Evolutionary conservation across 2,329 filamentous ascomycete genomes (phyloP).

Genomic region (Alternaria infectoria): DNA sequence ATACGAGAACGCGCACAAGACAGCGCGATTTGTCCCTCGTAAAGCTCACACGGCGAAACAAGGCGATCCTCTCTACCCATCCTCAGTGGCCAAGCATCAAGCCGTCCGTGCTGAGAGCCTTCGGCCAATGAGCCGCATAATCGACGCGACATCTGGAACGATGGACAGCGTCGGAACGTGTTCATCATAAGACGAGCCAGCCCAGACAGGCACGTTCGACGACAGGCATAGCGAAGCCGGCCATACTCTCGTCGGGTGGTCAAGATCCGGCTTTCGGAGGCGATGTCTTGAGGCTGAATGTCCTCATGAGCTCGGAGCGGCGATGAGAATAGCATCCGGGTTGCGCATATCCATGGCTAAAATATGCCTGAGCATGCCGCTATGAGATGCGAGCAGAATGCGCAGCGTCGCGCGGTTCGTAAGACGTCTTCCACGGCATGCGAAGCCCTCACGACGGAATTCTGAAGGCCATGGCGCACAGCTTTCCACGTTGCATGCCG

Average conservation of each 20-base stretch:
- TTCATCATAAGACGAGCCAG: background rate
- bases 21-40: background rate
- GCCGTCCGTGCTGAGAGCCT: background rate
- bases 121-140: background rate
- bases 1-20: background rate
- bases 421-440: background rate
- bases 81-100: background rate
- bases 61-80: background rate
- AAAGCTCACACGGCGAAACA: background rate
- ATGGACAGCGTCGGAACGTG: background rate
- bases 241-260: background rate
- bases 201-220: accelerated
- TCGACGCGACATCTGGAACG: background rate
- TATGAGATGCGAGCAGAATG: background rate
- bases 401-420: background rate
- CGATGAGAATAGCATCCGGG: background rate
- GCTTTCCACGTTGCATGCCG: background rate
- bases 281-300: background rate
- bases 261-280: background rate
- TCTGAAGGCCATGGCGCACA: background rate
- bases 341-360: background rate
- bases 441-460: background rate
- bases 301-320: background rate
- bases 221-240: background rate
- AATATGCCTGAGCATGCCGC: background rate